Conservation (phyloP, 768 basidiomycete species). For the Trametes sanguinea region DNA sequence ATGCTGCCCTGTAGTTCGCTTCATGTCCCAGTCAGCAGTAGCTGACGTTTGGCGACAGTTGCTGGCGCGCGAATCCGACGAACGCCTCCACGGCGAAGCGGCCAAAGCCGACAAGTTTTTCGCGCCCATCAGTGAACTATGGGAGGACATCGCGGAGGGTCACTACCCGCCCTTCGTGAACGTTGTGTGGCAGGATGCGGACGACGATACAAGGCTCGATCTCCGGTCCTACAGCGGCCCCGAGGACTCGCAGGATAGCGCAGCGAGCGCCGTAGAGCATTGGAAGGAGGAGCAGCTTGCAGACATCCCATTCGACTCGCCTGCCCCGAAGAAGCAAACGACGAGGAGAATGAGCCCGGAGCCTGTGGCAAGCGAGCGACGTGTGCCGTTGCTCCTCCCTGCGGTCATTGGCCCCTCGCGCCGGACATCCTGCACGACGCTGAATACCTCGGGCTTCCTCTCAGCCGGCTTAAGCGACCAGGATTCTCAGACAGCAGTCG, state of each 20-base stretch:
- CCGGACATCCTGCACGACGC: no score
- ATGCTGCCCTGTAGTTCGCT: neutral
- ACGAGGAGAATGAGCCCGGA: neutral
- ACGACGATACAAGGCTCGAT: slow-evolving; percentile 16
- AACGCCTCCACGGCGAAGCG: slow-evolving; percentile 10
- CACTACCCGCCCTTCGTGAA: slow-evolving; percentile 11
- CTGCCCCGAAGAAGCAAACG: neutral
- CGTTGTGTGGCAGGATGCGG: slow-evolving; percentile 5
- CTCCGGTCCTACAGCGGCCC: slow-evolving; percentile 15
- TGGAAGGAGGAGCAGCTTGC: slow-evolving; percentile 8
- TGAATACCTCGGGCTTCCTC: no score
- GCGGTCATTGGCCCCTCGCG: neutral
- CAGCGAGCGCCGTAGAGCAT: neutral
- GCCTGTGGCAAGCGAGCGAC: neutral
- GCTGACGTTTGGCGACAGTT: neutral
- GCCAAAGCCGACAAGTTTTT: slow-evolving; percentile 16
- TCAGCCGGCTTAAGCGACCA: neutral
- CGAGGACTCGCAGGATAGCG: slow-evolving; percentile 12
- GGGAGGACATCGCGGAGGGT: slow-evolving; percentile 17
- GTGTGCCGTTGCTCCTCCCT: neutral
- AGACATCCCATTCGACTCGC: slow-evolving; percentile 7
- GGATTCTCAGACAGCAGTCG: neutral
- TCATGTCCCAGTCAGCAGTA: neutral
- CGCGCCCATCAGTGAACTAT: slow-evolving; percentile 6
- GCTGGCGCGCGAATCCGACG: neutral